Percentiles rank a stretch among this genome's conserved stretches.
Evolutionary conservation across 2,329 filamentous ascomycete genomes (phyloP).

Genomic region (Cephalotrichum gorgonifer): DNA sequence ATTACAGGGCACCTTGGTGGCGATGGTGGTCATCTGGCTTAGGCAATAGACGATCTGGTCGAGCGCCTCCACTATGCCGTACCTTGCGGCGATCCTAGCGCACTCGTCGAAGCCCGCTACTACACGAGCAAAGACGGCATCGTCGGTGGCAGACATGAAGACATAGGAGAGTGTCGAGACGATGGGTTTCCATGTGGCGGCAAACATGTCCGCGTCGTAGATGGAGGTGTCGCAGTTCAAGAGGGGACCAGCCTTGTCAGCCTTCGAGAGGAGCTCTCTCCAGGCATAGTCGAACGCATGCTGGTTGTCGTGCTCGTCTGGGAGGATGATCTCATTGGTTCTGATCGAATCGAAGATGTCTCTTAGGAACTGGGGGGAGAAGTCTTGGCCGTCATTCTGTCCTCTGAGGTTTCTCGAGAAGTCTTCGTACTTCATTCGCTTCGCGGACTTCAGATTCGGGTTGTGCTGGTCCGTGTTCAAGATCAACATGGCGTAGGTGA

Average conservation of each 20-base stretch:
- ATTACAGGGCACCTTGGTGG: conserved; percentile 64
- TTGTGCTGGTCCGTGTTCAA: conserved; percentile 96
- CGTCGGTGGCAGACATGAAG: conserved; percentile 97
- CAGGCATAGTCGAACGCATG: conserved; percentile 96
- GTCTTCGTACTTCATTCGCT: conserved; percentile 74
- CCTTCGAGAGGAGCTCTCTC: conserved; percentile 86
- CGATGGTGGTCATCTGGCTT: conserved; percentile 80
- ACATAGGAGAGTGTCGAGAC: conserved; percentile 93
- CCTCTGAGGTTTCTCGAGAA: conserved; percentile 87
- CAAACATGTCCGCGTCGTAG: conserved; percentile 96
- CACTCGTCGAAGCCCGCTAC: conserved; percentile 95
- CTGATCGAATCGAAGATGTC: conserved; percentile 87
- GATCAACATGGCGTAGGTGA: conserved; percentile 96
- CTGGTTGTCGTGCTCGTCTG: conserved; percentile 94
- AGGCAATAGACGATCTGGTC: conserved; percentile 90
- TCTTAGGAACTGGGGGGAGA: conserved; percentile 71
- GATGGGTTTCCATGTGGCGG: conserved; percentile 89
- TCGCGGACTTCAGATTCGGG: conserved; percentile 68
- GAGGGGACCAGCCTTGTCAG: conserved; percentile 63
- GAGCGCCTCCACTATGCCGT: conserved; percentile 72
- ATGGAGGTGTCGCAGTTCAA: conserved; percentile 81
- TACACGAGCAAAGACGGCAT: conserved; percentile 86
- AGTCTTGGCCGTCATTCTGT: conserved; percentile 78
- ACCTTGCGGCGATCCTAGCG: conserved; percentile 79
- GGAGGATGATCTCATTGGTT: conserved; percentile 87